Conservation (phyloP, 352 stramenopile genomes). For the Globisporangium nagaii region DNA sequence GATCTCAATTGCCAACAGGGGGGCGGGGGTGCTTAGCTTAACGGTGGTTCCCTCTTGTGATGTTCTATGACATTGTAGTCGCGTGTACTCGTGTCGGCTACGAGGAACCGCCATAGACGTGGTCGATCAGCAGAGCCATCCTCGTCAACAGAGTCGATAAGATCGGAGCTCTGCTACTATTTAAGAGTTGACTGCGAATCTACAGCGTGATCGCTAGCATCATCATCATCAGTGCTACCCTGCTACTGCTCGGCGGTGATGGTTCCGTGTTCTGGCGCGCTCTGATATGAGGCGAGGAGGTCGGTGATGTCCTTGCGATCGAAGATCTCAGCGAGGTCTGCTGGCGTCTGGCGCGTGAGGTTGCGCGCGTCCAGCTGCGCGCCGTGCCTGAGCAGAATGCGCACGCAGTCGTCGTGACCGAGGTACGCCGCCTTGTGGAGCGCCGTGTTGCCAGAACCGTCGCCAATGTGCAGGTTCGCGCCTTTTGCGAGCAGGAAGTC, state of each 20-base stretch:
- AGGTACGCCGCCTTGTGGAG: constrained; percentile 46
- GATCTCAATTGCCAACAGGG: no score
- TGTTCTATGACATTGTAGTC: neutral
- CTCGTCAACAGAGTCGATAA: neutral
- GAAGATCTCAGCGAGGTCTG: constrained; percentile 36
- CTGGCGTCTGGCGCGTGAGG: constrained; percentile 26
- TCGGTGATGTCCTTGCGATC: constrained; percentile 26
- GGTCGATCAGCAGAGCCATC: neutral
- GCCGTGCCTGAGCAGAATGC: constrained; percentile 23
- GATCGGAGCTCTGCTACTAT: neutral
- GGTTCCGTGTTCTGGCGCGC: neutral
- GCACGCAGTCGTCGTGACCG: constrained; percentile 23
- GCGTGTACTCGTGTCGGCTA: constrained; percentile 6
- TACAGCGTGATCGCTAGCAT: neutral
- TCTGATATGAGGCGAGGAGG: constrained; percentile 11
- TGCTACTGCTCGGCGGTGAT: neutral
- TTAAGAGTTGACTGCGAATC: no score
- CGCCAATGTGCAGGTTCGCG: constrained; percentile 30
- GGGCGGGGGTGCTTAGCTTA: neutral
- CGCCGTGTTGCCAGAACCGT: constrained; percentile 31
- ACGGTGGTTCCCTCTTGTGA: neutral
- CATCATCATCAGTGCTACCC: no score
- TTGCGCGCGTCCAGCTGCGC: constrained; percentile 19
- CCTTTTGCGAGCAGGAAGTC: constrained; percentile 22
- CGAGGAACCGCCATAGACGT: neutral